Base-by-base conservation (phyloP, 2,329 filamentous ascomycete genomes). In the Davidsoniella eucalypti region DNA sequence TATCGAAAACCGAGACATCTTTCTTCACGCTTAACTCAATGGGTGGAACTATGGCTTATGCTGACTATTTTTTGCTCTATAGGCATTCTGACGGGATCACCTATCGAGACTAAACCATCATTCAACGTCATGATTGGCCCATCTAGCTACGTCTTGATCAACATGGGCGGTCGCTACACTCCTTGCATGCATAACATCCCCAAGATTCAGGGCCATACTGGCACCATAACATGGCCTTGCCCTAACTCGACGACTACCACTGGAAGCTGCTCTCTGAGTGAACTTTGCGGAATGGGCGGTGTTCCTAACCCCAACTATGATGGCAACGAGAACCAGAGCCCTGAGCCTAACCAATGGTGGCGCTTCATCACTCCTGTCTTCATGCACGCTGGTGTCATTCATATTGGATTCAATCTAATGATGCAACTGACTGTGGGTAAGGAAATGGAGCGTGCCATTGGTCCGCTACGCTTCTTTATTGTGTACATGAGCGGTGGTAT, bases 61-160 rank as follows among this genome's bases (percentile, higher is more conserved):
- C 52, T 52, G 47, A 55, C 56, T 55, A 26, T 52, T 2, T 52
- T 2, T 16, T n/a, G 41, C 10, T 33, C 1, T 33, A 33, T 55
- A 87, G 84, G 73, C 48, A 72, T 82, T 57, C 67, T 88, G 26
- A 95, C 90, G 1, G 84, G 84, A 49, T 82, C 82, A 21, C 75
- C 82, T 17, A 86, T 87, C 60, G 75, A 80, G 67, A 88, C 80
- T 48, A 76, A 90, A 51, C 92, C 92, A 1, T 74, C 73, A 14
- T 94, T 98, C 69, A 98, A 96, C 66, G 84, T 85, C 52, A 94
- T 98, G 87, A 94, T 98, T 60, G 92, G 92, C 0, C 92, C 92
- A 1, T 94, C 88, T 4, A 76, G 81, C 1, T 86, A 87, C 57
- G 78, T 96, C 21, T 77, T 94, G 58, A 94, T 96, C 69, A 94